Conservation (phyloP, 345 rosid genomes). For the Adansonia digitata region DNA sequence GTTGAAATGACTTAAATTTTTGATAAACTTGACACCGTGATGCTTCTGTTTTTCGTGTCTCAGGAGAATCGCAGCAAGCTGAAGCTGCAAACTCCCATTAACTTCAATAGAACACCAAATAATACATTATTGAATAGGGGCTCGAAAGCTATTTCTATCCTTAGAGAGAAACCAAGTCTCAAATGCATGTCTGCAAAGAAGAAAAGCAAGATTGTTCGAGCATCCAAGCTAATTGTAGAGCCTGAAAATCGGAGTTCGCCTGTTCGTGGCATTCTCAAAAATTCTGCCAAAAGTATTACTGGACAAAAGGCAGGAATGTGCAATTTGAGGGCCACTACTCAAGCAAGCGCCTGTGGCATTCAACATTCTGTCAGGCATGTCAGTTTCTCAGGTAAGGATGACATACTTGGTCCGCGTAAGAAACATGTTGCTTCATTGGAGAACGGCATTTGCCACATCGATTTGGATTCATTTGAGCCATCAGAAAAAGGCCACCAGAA, state of each 20-base stretch:
- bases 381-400: constrained; percentile 39
- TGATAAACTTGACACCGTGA: background rate
- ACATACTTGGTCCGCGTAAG: constrained; percentile 16
- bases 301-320: constrained; percentile 21
- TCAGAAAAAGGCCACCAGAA: constrained; percentile 18
- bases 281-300: constrained; percentile 21
- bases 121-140: constrained; percentile 20
- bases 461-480: constrained; percentile 23
- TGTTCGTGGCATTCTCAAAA: constrained; percentile 44
- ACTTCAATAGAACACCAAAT: constrained; percentile 16
- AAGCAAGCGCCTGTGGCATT: constrained; percentile 20
- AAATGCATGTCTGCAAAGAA: constrained; percentile 22
- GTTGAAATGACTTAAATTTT: background rate
- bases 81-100: constrained; percentile 26
- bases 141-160: constrained; percentile 14
- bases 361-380: constrained; percentile 35
- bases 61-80: constrained; percentile 27
- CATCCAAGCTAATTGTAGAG: constrained; percentile 22
- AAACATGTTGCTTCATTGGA: constrained; percentile 9
- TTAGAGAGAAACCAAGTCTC: constrained; percentile 17
- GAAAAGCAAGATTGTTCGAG: constrained; percentile 19
- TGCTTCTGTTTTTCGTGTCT: constrained; percentile 11
- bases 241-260: constrained; percentile 21
- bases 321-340: constrained; percentile 18
- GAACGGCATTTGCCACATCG: constrained; percentile 19